These are phyloP conservation scores for Chloranthus sessilifolius DNA, from an alignment of 164 flowering plant species.

Conservation along the genomic window DNA sequence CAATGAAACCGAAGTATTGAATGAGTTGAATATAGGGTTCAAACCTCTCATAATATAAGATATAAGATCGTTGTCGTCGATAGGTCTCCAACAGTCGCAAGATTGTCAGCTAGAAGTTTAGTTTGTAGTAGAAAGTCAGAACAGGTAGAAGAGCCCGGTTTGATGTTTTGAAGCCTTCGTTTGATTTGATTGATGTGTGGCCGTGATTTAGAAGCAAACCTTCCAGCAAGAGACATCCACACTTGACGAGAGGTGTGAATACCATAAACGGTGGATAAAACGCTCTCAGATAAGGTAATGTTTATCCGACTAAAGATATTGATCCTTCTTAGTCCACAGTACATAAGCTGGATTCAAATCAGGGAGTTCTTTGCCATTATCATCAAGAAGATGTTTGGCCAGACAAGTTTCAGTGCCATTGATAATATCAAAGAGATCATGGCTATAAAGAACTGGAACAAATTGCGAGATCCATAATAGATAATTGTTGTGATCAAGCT, in stretches of 20 bases:
- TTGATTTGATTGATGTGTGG: not conserved
- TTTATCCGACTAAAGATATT: too few relatives aligned
- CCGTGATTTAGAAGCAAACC: not conserved
- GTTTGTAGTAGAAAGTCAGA: too few relatives aligned
- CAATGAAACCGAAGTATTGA: not conserved
- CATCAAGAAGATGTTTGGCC: too few relatives aligned
- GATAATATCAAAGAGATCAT: too few relatives aligned
- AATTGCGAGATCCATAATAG: too few relatives aligned
- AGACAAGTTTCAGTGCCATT: too few relatives aligned
- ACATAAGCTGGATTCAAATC: too few relatives aligned
- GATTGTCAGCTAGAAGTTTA: too few relatives aligned
- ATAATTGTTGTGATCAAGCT: too few relatives aligned
- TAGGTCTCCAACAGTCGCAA: not conserved
- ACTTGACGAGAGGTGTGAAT: not conserved
- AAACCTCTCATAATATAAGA: not conserved
- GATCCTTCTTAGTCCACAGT: too few relatives aligned
- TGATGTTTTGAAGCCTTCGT: not conserved
- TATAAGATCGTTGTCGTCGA: not conserved
- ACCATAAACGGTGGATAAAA: not conserved
- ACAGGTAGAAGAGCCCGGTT: not conserved
- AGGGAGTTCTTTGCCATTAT: too few relatives aligned
- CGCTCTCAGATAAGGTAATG: slow-evolving; percentile 1
- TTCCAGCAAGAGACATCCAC: not conserved
- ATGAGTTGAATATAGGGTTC: not conserved
- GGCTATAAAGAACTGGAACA: too few relatives aligned